Evolutionary conservation across 2,329 filamentous ascomycete species (phyloP).

Genomic region (Colletotrichum spaethianum): DNA sequence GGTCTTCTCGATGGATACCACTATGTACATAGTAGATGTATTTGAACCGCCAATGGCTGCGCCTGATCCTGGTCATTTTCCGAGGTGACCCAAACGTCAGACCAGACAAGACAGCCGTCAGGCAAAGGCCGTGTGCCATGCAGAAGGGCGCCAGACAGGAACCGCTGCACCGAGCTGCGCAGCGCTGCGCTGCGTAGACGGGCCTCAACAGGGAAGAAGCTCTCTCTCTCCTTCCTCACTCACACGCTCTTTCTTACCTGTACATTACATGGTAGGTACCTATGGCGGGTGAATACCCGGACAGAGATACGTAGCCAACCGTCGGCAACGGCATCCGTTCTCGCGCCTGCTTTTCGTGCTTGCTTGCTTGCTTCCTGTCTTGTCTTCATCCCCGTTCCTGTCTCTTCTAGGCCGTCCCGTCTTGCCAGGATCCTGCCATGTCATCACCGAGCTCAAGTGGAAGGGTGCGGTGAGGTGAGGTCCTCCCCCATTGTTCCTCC

Average conservation of each 20-base stretch:
- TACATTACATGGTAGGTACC: too few relatives aligned
- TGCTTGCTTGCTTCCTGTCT: too few relatives aligned
- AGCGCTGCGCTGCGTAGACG: neutral
- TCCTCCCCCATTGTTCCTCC: too few relatives aligned
- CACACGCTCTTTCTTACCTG: too few relatives aligned
- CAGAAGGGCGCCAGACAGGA: neutral
- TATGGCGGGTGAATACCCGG: too few relatives aligned
- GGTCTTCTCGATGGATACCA: neutral
- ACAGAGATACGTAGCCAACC: neutral
- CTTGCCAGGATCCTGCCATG: neutral
- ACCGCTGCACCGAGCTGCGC: constrained; percentile 21
- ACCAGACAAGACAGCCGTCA: constrained; percentile 19
- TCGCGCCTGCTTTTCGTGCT: too few relatives aligned
- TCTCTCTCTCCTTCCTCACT: too few relatives aligned
- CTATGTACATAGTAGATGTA: too few relatives aligned
- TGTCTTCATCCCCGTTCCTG: too few relatives aligned
- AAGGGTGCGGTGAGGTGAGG: neutral
- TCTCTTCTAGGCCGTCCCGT: neutral
- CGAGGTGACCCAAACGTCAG: neutral
- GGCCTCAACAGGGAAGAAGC: too few relatives aligned
- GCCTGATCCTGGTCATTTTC: neutral
- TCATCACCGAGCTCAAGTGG: neutral
- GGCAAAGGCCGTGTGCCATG: constrained; percentile 5
- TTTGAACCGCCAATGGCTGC: too few relatives aligned
- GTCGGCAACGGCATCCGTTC: neutral